Conservation (phyloP, 2,329 filamentous ascomycete genomes). For the Orbilia ellipsospora region DNA sequence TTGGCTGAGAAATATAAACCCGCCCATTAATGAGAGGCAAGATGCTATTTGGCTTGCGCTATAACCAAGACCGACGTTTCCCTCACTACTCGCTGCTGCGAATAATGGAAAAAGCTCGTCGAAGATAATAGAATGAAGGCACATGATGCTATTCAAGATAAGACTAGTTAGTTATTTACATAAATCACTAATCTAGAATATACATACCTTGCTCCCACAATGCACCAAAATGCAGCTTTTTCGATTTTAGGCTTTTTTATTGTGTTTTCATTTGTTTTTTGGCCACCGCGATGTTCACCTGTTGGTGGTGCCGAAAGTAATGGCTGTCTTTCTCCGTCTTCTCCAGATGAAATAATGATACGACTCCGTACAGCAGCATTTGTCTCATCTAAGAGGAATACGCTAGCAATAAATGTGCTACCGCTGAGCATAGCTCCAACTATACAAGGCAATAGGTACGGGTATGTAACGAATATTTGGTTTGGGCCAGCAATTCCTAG, state of each 20-base stretch:
- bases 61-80: constrained; percentile 28
- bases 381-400: constrained; percentile 32
- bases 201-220: constrained; percentile 18
- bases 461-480: constrained; percentile 18
- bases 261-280: neutral
- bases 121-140: constrained; percentile 32
- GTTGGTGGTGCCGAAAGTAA: constrained; percentile 9
- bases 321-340: constrained; percentile 15
- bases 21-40: constrained; percentile 27
- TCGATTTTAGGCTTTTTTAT: constrained; percentile 8
- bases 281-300: neutral
- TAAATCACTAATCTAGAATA: too few species aligned
- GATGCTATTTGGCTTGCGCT: constrained; percentile 27
- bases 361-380: constrained; percentile 21
- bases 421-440: constrained; percentile 18
- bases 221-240: constrained; percentile 20
- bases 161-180: neutral
- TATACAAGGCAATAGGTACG: constrained; percentile 25
- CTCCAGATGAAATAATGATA: neutral
- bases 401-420: constrained; percentile 18
- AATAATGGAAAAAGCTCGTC: constrained; percentile 35
- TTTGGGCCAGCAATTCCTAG: constrained; percentile 22
- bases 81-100: constrained; percentile 10
- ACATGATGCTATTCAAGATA: constrained; percentile 19
- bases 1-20: constrained; percentile 22